These are phyloP conservation scores for Pestalotiopsis fici DNA, from an alignment of 2,329 filamentous ascomycete genomes.

Conservation along the genomic window DNA sequence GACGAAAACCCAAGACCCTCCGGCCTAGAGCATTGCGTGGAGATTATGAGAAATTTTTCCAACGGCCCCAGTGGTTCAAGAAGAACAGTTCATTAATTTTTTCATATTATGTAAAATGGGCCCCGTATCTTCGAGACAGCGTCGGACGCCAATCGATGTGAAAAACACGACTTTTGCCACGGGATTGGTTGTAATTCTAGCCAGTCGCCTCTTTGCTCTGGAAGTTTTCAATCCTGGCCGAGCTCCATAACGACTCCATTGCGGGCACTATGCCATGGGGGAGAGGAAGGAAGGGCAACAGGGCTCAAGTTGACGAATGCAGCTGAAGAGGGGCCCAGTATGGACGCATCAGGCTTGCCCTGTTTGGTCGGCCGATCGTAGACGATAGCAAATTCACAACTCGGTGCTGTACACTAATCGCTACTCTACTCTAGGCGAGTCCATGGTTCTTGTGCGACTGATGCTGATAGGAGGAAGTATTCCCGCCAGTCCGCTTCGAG, in stretches of 20 bases:
- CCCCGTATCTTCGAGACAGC: neutral
- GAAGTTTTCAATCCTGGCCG: neutral
- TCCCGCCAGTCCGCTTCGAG: neutral
- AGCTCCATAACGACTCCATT: neutral
- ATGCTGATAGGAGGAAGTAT: slow-evolving; percentile 11
- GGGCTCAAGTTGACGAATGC: neutral
- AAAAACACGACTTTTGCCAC: neutral
- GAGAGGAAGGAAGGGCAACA: neutral
- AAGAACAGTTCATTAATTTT: neutral
- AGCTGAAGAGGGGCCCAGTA: neutral
- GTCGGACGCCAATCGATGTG: slow-evolving; percentile 2
- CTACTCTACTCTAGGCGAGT: neutral
- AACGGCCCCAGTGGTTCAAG: neutral
- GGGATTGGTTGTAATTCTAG: slow-evolving; percentile 7
- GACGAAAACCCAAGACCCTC: neutral
- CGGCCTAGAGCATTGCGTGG: neutral
- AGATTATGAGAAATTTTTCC: neutral
- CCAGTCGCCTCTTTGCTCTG: neutral
- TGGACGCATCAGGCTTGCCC: neutral
- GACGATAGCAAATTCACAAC: neutral
- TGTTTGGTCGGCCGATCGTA: neutral
- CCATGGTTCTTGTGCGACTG: neutral
- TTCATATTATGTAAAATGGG: neutral
- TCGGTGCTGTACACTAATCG: neutral
- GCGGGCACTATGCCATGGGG: neutral